A percentile compares a stretch with the other conserved stretches of the same genome.
Evolutionary conservation across 768 basidiomycete species (phyloP).

Genomic region (Lactarius trivialis): DNA sequence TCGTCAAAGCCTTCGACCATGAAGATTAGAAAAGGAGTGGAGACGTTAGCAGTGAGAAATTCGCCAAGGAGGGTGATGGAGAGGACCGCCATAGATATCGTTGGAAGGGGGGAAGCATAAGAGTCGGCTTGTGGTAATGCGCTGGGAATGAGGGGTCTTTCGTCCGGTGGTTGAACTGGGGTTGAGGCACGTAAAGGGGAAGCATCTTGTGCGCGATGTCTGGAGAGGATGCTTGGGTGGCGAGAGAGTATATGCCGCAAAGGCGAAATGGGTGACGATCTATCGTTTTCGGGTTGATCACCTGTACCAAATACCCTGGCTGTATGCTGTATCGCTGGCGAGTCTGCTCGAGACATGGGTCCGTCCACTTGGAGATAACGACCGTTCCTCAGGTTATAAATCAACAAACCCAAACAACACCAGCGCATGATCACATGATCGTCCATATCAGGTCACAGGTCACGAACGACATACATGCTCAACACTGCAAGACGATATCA

Average conservation of each 20-base stretch:
- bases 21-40: constrained; percentile 85
- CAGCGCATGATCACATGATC: constrained; percentile 1
- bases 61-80: constrained; percentile 95
- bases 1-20: constrained; percentile 89
- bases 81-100: constrained; percentile 83
- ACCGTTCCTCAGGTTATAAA: neutral
- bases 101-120: constrained; percentile 76
- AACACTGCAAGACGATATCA: neutral
- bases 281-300: constrained; percentile 1
- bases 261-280: constrained; percentile 5
- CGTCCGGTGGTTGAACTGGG: constrained; percentile 12
- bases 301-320: constrained; percentile 12
- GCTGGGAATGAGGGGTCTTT: constrained; percentile 65
- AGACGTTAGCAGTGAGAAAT: constrained; percentile 89
- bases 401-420: constrained; percentile 10
- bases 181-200: neutral
- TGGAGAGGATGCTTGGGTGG: constrained; percentile 18
- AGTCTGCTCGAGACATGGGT: constrained; percentile 12
- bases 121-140: constrained; percentile 59
- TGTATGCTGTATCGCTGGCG: neutral
- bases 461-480: neutral
- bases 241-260: constrained; percentile 16
- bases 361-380: neutral
- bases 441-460: neutral
- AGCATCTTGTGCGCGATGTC: constrained; percentile 6